These are phyloP conservation scores for Neonectria sp. DNA, from an alignment of 2,329 filamentous ascomycete species.

Conservation along the genomic window DNA sequence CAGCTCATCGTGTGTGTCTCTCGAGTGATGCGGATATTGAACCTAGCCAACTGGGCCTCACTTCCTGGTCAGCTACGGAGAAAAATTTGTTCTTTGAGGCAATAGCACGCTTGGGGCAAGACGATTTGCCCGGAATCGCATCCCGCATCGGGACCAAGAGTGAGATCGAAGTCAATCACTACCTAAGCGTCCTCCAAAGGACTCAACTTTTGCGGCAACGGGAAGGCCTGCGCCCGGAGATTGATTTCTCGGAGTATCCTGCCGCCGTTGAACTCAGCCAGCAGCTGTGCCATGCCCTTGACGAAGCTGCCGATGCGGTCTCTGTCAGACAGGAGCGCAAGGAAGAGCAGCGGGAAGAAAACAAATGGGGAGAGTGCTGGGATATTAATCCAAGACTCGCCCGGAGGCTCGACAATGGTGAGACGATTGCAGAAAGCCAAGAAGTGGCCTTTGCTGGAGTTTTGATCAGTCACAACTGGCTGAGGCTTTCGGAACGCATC, in stretches of 20 bases:
- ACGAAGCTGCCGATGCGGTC: constrained; percentile 77
- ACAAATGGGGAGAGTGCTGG: constrained; percentile 76
- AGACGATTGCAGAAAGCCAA: constrained; percentile 33
- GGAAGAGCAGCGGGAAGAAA: constrained; percentile 73
- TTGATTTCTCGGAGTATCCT: constrained; percentile 72
- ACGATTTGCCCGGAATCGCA: constrained; percentile 75
- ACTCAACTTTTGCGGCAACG: constrained; percentile 59
- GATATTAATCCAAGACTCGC: constrained; percentile 67
- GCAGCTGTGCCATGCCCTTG: constrained; percentile 76
- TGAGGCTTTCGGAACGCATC: constrained; percentile 74
- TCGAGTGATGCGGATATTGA: constrained; percentile 52
- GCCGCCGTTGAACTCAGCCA: constrained; percentile 81
- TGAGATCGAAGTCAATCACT: constrained; percentile 79
- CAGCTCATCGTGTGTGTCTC: constrained; percentile 55
- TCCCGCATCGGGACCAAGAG: constrained; percentile 78
- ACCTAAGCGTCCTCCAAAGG: constrained; percentile 74
- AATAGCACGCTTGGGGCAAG: constrained; percentile 74
- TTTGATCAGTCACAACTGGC: constrained; percentile 72
- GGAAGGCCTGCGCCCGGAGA: constrained; percentile 48
- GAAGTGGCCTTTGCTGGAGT: constrained; percentile 67
- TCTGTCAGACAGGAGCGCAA: constrained; percentile 74
- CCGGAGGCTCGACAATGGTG: constrained; percentile 46
- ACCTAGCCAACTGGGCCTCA: constrained; percentile 75
- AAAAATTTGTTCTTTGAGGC: constrained; percentile 80
- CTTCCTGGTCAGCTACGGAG: constrained; percentile 79